phyloP scores from a whole-genome alignment of 768 basidiomycete species.

The Termitomyces sp. region DNA sequence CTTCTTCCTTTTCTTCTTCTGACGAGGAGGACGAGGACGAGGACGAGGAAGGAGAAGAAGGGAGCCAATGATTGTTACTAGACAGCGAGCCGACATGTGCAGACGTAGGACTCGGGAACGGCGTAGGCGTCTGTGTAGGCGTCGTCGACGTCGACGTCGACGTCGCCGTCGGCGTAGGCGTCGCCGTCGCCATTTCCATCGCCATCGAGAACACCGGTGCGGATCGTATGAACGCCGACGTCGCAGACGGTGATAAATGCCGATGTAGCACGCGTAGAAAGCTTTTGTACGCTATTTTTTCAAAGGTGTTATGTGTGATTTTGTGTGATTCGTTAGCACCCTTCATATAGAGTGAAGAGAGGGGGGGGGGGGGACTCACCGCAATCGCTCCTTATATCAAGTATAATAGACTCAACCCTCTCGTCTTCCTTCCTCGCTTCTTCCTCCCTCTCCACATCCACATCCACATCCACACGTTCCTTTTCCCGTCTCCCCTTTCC shows the following conservation, averaged over 20 bases:
- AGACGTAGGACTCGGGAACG: conserved; percentile 21
- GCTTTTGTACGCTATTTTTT: conserved; percentile 43
- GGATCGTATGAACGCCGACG: conserved; percentile 37
- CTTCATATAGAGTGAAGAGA: too few species aligned
- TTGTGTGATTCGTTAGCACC: too few species aligned
- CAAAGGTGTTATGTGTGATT: background rate
- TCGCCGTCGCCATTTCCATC: conserved; percentile 15
- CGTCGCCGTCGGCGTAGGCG: conserved; percentile 21
- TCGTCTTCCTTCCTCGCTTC: conserved; percentile 21
- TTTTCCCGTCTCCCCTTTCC: conserved; percentile 2
- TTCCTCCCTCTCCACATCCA: conserved; percentile 11
- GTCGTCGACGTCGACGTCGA: conserved; percentile 18
- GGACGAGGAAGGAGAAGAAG: too few species aligned
- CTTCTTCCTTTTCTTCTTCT: background rate
- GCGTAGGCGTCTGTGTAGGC: conserved; percentile 22
- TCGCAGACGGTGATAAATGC: conserved; percentile 26
- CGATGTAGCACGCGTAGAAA: conserved; percentile 52
- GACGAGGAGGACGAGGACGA: too few species aligned
- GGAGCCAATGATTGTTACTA: conserved; percentile 5
- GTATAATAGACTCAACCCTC: conserved; percentile 23
- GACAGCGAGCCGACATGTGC: background rate
- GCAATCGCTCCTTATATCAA: conserved; percentile 37
- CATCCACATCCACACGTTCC: conserved; percentile 12
- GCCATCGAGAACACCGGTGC: conserved; percentile 11
- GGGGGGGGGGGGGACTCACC: conserved; percentile 4